Evolutionary conservation across 768 basidiomycete genomes (phyloP).

Genomic region (Grammothele lineata): DNA sequence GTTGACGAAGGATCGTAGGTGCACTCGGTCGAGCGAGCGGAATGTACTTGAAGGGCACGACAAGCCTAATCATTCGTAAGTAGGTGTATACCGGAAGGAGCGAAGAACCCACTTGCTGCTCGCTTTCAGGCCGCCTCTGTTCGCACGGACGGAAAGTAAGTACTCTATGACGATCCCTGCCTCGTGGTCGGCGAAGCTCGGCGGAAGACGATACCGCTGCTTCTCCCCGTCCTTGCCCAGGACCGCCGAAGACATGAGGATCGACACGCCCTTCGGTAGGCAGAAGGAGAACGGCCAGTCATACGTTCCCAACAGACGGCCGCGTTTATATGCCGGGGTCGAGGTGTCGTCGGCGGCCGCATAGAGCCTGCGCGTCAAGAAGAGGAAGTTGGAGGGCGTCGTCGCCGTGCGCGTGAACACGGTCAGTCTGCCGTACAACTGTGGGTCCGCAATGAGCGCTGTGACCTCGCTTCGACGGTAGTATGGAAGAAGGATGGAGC

Average conservation of each 20-base stretch:
- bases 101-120: slow-evolving; percentile 10
- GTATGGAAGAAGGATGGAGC: too few relatives aligned
- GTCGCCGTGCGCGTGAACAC: slow-evolving; percentile 6
- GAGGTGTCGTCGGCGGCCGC: background rate
- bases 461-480: too few relatives aligned
- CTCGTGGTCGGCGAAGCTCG: slow-evolving; percentile 13
- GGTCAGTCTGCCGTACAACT: slow-evolving; percentile 9
- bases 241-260: slow-evolving; percentile 1
- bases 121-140: slow-evolving; percentile 12
- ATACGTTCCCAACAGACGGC: slow-evolving; percentile 15
- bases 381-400: slow-evolving; percentile 9
- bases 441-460: too few relatives aligned
- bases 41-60: slow-evolving; percentile 15
- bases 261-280: slow-evolving; percentile 18
- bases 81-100: background rate
- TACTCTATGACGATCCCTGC: slow-evolving; percentile 15
- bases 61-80: slow-evolving; percentile 8
- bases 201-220: slow-evolving; percentile 17
- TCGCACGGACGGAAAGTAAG: slow-evolving; percentile 12
- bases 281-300: slow-evolving; percentile 18
- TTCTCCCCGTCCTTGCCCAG: background rate
- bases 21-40: slow-evolving; percentile 19
- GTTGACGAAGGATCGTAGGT: slow-evolving; percentile 19
- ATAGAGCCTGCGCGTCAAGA: slow-evolving; percentile 10
- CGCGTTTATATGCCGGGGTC: background rate